Conservation (phyloP, 768 basidiomycete genomes). For the Roridomyces roridus region DNA sequence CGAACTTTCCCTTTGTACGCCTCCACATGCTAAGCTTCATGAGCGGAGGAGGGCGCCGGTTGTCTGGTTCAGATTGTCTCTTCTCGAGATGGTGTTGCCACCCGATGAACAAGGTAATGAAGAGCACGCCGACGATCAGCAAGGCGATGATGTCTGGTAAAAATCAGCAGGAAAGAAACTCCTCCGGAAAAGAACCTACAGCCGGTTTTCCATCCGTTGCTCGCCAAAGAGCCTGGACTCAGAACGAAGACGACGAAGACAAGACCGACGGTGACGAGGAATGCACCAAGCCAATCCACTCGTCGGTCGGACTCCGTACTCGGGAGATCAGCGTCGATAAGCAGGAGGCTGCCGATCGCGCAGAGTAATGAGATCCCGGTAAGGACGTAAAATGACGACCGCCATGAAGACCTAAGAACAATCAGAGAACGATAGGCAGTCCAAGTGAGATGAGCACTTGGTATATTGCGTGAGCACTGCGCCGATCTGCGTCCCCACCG, state of each 20-base stretch:
- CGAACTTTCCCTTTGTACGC: too few species aligned
- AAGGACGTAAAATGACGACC: slow-evolving; percentile 50
- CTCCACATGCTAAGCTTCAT: too few species aligned
- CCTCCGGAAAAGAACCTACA: slow-evolving; percentile 24
- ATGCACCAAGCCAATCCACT: slow-evolving; percentile 79
- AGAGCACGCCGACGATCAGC: slow-evolving; percentile 62
- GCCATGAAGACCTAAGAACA: slow-evolving; percentile 51
- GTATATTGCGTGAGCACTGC: slow-evolving; percentile 56
- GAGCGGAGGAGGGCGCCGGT: too few species aligned
- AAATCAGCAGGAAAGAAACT: slow-evolving; percentile 14
- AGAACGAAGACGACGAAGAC: slow-evolving; percentile 75
- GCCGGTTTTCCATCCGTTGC: slow-evolving; percentile 61
- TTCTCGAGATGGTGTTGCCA: slow-evolving; percentile 75
- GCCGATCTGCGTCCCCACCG: slow-evolving; percentile 61
- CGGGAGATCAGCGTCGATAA: slow-evolving; percentile 57
- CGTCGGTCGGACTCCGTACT: slow-evolving; percentile 42
- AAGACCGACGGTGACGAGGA: slow-evolving; percentile 66
- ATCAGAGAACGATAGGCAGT: slow-evolving; percentile 8
- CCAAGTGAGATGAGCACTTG: slow-evolving; percentile 29
- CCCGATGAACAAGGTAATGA: slow-evolving; percentile 58
- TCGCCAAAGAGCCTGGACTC: slow-evolving; percentile 62
- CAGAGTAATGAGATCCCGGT: slow-evolving; percentile 52
- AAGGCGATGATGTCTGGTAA: slow-evolving; percentile 68
- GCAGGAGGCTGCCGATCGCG: slow-evolving; percentile 45
- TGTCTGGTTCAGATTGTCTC: too few species aligned